Evolutionary conservation across 768 basidiomycete species (phyloP).

Genomic region (Suillus tomentosus): DNA sequence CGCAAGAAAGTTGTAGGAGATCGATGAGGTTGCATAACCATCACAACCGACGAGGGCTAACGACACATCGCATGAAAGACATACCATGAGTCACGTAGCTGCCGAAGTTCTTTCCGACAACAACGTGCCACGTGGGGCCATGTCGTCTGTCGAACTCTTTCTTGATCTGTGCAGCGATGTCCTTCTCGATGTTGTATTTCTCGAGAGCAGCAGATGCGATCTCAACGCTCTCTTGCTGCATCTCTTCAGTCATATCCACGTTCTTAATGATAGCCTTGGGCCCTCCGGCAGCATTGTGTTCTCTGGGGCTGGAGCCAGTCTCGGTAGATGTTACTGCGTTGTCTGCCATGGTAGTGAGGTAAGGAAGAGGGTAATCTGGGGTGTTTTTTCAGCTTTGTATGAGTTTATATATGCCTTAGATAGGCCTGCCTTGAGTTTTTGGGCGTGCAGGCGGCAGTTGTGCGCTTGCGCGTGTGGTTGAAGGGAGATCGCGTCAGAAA

Average conservation of each 20-base stretch:
- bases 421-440: constrained; percentile 29
- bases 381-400: background rate
- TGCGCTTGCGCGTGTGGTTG: constrained; percentile 19
- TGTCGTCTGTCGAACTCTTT: constrained; percentile 94
- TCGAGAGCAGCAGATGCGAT: constrained; percentile 84
- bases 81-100: constrained; percentile 96
- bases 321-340: constrained; percentile 45
- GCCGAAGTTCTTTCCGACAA: constrained; percentile 99
- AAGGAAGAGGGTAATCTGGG: constrained; percentile 7
- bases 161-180: constrained; percentile 97
- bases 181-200: constrained; percentile 94
- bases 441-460: constrained; percentile 18
- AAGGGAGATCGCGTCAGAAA: constrained; percentile 16
- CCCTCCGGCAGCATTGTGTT: constrained; percentile 38
- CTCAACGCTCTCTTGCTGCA: constrained; percentile 94
- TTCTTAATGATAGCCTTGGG: constrained; percentile 94
- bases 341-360: constrained; percentile 47
- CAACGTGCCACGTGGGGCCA: constrained; percentile 97
- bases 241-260: constrained; percentile 95
- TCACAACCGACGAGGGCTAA: background rate
- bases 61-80: constrained; percentile 27
- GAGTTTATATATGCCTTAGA: constrained; percentile 30
- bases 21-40: constrained; percentile 7
- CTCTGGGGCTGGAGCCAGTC: constrained; percentile 44
- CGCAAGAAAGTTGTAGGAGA: constrained; percentile 4